Evolutionary conservation across 306 rosid species (phyloP).

Genomic region (Gastrolobium villosum): DNA sequence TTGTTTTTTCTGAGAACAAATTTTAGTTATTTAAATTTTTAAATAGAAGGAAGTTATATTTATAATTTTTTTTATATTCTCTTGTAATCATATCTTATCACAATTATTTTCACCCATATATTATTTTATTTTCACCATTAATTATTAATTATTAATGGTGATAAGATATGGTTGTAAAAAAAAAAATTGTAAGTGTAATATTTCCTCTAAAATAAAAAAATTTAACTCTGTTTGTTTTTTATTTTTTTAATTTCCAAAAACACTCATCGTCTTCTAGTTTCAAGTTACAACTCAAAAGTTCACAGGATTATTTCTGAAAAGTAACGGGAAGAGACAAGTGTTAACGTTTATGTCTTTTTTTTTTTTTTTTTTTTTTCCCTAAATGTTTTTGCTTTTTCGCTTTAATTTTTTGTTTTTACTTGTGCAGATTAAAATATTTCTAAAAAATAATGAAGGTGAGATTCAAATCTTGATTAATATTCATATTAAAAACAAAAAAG

Average conservation of each 20-base stretch:
- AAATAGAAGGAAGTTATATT: too few species aligned
- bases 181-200: neutral
- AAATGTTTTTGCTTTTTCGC: slow-evolving; percentile 4
- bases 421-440: neutral
- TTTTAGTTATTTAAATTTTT: too few species aligned
- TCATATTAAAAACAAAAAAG: too few species aligned
- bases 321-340: slow-evolving; percentile 30
- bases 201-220: slow-evolving; percentile 1
- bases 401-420: neutral
- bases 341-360: slow-evolving; percentile 33
- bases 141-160: too few species aligned
- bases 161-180: too few species aligned
- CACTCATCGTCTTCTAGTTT: slow-evolving; percentile 1
- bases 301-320: neutral
- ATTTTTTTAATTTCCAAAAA: neutral
- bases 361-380: neutral
- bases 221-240: neutral
- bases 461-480: neutral
- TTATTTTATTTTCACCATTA: too few species aligned
- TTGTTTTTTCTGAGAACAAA: neutral
- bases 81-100: too few species aligned
- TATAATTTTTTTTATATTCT: too few species aligned
- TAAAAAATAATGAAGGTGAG: neutral
- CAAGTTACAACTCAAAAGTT: neutral
- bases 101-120: too few species aligned